Conservation (phyloP, 768 basidiomycete species). For the Russula brevipes region DNA sequence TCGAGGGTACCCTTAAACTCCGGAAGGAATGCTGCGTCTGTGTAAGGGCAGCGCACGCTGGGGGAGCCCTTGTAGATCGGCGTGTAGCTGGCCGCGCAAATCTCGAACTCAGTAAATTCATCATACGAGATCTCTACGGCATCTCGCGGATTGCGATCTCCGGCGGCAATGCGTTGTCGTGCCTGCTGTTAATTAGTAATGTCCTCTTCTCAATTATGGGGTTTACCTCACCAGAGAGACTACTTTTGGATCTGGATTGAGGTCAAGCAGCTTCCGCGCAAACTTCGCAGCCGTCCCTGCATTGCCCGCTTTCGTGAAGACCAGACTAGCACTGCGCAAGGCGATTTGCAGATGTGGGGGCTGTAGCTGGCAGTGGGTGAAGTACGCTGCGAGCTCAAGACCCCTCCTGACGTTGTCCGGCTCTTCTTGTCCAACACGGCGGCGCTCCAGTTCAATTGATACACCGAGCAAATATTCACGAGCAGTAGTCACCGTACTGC, state of each 20-base stretch:
- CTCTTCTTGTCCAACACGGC: constrained; percentile 72
- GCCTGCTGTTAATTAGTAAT: constrained; percentile 47
- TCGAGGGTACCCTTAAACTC: constrained; percentile 80
- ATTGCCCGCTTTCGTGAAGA: constrained; percentile 89
- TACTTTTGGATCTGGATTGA: constrained; percentile 85
- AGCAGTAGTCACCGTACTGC: constrained; percentile 74
- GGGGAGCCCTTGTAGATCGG: constrained; percentile 93
- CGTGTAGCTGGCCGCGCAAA: constrained; percentile 85
- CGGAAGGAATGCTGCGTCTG: constrained; percentile 82
- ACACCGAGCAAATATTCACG: constrained; percentile 94
- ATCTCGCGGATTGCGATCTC: constrained; percentile 92
- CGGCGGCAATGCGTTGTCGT: constrained; percentile 85
- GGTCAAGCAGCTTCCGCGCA: constrained; percentile 80
- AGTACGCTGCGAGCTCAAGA: constrained; percentile 96
- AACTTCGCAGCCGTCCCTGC: constrained; percentile 91
- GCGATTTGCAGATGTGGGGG: constrained; percentile 88
- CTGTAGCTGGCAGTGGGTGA: constrained; percentile 91
- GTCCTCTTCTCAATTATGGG: neutral
- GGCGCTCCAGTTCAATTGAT: constrained; percentile 86
- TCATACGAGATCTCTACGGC: constrained; percentile 91
- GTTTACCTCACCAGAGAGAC: constrained; percentile 55
- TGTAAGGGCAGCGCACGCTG: constrained; percentile 80
- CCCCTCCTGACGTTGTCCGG: constrained; percentile 79
- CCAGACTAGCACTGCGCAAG: constrained; percentile 82
- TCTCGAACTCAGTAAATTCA: constrained; percentile 88